These are phyloP conservation scores for Dryas drummondii DNA, from an alignment of 306 rosid species.

Conservation along the genomic window DNA sequence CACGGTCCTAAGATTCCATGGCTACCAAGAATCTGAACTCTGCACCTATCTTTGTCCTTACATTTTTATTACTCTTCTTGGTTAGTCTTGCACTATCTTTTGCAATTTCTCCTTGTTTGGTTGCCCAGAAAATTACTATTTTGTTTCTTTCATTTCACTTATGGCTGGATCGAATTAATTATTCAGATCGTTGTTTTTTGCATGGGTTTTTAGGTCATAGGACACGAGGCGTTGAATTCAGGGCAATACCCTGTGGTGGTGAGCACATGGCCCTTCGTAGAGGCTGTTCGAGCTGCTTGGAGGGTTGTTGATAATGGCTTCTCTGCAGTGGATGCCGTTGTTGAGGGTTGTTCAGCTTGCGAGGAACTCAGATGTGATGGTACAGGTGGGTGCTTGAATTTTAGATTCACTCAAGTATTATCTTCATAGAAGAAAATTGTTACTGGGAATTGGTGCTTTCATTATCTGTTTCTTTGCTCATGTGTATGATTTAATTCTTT, in stretches of 20 bases:
- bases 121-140: slow-evolving; percentile 12
- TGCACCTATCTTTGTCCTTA: not conserved
- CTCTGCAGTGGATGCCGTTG: slow-evolving; percentile 84
- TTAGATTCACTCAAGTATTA: not conserved
- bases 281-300: slow-evolving; percentile 92
- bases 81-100: not conserved
- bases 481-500: not conserved
- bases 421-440: not conserved
- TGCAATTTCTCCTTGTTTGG: not conserved
- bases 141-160: not conserved
- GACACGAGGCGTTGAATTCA: slow-evolving; percentile 39
- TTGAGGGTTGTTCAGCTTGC: slow-evolving; percentile 87
- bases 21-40: slow-evolving; percentile 10
- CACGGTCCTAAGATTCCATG: slow-evolving; percentile 5
- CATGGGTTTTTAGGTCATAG: slow-evolving; percentile 42
- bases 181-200: not conserved
- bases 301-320: slow-evolving; percentile 63
- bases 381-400: slow-evolving; percentile 57
- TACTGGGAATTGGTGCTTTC: not conserved
- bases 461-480: not conserved
- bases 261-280: slow-evolving; percentile 93
- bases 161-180: not conserved
- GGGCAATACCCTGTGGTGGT: slow-evolving; percentile 66
- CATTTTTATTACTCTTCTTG: slow-evolving; percentile 15
- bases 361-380: slow-evolving; percentile 94